Conservation (phyloP, 75 land plant genomes). For the Gnetum montanum region DNA sequence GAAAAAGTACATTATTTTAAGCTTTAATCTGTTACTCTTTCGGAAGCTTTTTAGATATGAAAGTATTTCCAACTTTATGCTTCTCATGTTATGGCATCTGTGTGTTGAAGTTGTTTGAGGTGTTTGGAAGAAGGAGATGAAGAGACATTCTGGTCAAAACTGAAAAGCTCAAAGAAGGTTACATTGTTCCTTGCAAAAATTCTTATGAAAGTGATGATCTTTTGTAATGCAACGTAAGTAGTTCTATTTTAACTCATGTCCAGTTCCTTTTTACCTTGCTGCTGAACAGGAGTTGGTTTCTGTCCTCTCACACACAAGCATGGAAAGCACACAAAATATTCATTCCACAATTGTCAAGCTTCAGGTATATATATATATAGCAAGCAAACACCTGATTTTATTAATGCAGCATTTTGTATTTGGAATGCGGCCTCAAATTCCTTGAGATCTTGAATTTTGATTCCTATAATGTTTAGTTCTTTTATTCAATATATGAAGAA, state of each 20-base stretch:
- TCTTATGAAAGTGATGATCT: neutral
- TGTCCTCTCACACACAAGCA: constrained; percentile 56
- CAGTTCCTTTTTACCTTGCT: neutral
- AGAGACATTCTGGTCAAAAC: constrained; percentile 31
- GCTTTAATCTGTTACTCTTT: no score
- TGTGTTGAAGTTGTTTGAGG: constrained; percentile 58
- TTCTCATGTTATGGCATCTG: no score
- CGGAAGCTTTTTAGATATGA: no score
- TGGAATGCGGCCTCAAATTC: no score
- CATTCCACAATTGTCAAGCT: constrained; percentile 69
- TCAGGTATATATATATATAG: constrained; percentile 49
- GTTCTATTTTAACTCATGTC: neutral
- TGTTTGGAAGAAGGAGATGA: constrained; percentile 75
- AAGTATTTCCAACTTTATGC: no score
- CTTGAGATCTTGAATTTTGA: no score
- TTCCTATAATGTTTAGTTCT: no score
- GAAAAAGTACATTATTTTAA: no score
- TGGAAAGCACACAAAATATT: constrained; percentile 81
- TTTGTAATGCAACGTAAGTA: neutral
- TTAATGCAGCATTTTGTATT: neutral
- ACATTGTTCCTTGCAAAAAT: neutral
- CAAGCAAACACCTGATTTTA: neutral
- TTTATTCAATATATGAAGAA: no score
- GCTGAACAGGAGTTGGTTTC: constrained; percentile 52
- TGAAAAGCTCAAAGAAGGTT: constrained; percentile 74